phyloP scores from a whole-genome alignment of 2,329 filamentous ascomycete species.

The Trichoderma polysporum region DNA sequence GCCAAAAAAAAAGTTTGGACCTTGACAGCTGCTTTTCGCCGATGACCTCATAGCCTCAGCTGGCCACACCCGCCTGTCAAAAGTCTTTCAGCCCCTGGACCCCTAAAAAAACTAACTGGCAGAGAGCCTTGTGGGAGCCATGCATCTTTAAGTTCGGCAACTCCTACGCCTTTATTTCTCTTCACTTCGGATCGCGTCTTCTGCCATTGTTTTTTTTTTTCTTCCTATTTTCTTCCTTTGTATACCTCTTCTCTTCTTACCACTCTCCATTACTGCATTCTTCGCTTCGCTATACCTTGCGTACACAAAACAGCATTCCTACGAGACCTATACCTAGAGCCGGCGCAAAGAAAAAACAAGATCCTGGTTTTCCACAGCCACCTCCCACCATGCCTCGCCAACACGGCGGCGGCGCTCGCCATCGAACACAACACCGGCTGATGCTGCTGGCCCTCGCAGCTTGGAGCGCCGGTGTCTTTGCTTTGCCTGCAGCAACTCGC shows the following conservation, averaged over 20 bases:
- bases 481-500: background rate
- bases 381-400: conserved; percentile 11
- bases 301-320: background rate
- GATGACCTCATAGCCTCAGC: conserved; percentile 21
- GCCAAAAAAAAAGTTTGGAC: background rate
- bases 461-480: background rate
- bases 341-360: background rate
- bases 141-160: conserved; percentile 3
- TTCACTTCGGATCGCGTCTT: background rate
- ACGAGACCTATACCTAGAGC: background rate
- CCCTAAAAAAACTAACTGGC: conserved; percentile 1
- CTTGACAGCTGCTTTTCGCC: conserved; percentile 1
- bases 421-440: background rate
- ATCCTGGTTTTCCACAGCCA: background rate
- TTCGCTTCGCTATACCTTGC: background rate
- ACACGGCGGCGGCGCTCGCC: background rate
- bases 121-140: background rate
- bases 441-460: background rate
- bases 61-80: conserved; percentile 13
- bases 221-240: background rate
- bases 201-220: background rate
- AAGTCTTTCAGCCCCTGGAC: conserved; percentile 13
- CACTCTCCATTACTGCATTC: background rate
- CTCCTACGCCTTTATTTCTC: background rate
- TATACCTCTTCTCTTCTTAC: background rate